Base-by-base conservation (phyloP, 2,329 filamentous ascomycete species). In the Colletotrichum sublineola region DNA sequence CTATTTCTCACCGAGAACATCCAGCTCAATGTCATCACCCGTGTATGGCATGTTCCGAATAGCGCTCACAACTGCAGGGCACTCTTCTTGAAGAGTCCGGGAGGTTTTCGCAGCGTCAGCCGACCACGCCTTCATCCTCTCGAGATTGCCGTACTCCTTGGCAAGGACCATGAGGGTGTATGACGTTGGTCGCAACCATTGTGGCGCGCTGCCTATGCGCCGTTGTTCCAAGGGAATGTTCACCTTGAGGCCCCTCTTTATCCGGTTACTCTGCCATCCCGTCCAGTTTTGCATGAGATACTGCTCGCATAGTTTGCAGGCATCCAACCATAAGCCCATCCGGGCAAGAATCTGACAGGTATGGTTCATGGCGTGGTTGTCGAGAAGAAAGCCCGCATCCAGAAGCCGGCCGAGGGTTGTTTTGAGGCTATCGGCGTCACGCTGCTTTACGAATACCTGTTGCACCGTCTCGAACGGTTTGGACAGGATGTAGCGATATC, bases 341-440 rank as follows among this genome's bases (percentile, higher is more conserved):
- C 86, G 83, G 33, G 90, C 89, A 38, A 98, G 89, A 63, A 87
- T 82, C 76, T 92, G 89, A 67, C 97, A 87, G 75, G 93, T 91
- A 63, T 88, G 86, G 79, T 97, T 96, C 94, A 94, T 97, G 76
- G 94, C 95, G 76, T 87, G 88, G 79, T 89, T 91, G 77, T 94
- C 92, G 69, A 98, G 82, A 38, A 85, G 83, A 83, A 96, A 98
- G 14, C 95, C 96, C 52, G 87, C 86, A 1, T 80, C 79, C 11
- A 89, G 84, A 14, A 95, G 84, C n/a, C 87, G 81, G 31, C 85
- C 80, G 38, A 95, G 80, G 20, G 88, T 81, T 9, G 82, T 71
- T 6, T 85, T 78, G 15, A 94, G 82, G 29, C 84, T 86, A 14
- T 81, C 78, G 8, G 82, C 77, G 73, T 90, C 81, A 8, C 80